Base-by-base conservation (phyloP, 257 asterid genomes). In the Scutellaria minor region DNA sequence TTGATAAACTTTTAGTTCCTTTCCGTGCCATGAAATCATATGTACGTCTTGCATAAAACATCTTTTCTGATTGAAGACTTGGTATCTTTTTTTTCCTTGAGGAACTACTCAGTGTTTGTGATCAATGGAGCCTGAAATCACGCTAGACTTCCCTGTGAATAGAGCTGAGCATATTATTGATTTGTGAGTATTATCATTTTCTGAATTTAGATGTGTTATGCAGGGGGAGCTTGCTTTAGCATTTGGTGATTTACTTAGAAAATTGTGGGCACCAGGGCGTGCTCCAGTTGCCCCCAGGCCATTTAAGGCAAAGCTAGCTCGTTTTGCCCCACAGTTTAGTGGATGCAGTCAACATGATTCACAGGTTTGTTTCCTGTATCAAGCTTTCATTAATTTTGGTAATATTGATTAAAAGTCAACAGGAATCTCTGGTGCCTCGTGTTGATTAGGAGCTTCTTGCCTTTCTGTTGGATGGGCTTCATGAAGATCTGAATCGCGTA, bases 161-260 rank as follows among this genome's bases (percentile, higher is more conserved):
- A 51, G 15, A 51, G 72, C 65, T 65, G 37, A 66, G 65, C 51
- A 53, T 58, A 14, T 40, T 60, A 75, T n/a, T 46, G 70, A 76
- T 56, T 71, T 64, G 44, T 54, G 59, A 35, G 66, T 75, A 53
- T 46, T 22, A 24, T 40, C 18, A 1, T 72, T 65, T 69, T 65
- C 66, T 68, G 78, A 78, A 52, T 37, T 45, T 53, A 22, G 35
- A 59, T 66, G 56, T 68, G 69, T 74, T 79, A 64, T 78, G 81
- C 85, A 95, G 98, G 99, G 99, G 35, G 99, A 95, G 83, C 90
- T 95, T 80, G 99, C 99, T 80, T 80, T 95, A 81, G 98, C 99
- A 83, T 95, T 95, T 79, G 99, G 99, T 20, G 99, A 95, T 63
- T 85, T 95, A 73, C 96, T 95, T 51, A 86, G 99, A 62, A 95